A percentile compares a stretch with the other conserved stretches of the same genome.
These are phyloP conservation scores for Candida krabiensis DNA, from an alignment of 805 yeast species.

Conservation along the genomic window DNA sequence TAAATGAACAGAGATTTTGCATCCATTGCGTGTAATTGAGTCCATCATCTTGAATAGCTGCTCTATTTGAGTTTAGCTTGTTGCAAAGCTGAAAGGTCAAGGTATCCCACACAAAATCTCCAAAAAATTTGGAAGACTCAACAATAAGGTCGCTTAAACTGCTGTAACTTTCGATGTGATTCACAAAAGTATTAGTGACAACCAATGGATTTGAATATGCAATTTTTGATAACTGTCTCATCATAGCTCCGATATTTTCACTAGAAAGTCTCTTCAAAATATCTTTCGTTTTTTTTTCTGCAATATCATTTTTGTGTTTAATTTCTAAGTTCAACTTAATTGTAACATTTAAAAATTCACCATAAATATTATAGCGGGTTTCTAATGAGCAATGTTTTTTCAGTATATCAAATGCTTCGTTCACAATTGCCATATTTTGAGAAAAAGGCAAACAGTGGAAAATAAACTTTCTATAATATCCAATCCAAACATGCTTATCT, in stretches of 20 bases:
- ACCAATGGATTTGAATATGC: conserved; percentile 79
- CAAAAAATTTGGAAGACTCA: conserved; percentile 73
- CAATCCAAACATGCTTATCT: conserved; percentile 47
- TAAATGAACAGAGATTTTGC: conserved; percentile 75
- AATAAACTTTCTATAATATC: conserved; percentile 61
- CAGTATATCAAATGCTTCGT: conserved; percentile 59
- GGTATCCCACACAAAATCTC: conserved; percentile 81
- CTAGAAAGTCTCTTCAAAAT: conserved; percentile 78
- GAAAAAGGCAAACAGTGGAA: conserved; percentile 60
- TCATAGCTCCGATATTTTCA: conserved; percentile 71
- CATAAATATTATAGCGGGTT: conserved; percentile 73
- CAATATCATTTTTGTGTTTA: conserved; percentile 58
- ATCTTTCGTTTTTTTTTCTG: conserved; percentile 79
- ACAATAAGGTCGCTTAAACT: conserved; percentile 79
- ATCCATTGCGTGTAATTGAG: conserved; percentile 82
- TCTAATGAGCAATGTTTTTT: conserved; percentile 51
- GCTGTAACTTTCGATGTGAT: conserved; percentile 89
- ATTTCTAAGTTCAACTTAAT: conserved; percentile 56
- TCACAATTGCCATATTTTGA: conserved; percentile 57
- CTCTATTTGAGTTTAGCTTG: conserved; percentile 69
- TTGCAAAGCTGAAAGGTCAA: conserved; percentile 70
- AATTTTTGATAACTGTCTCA: conserved; percentile 69
- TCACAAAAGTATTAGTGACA: conserved; percentile 65
- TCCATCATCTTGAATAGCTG: conserved; percentile 73
- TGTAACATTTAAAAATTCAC: conserved; percentile 64